phyloP scores from a whole-genome alignment of 805 yeast genomes.

The Wickerhamiella alocasiicola region DNA sequence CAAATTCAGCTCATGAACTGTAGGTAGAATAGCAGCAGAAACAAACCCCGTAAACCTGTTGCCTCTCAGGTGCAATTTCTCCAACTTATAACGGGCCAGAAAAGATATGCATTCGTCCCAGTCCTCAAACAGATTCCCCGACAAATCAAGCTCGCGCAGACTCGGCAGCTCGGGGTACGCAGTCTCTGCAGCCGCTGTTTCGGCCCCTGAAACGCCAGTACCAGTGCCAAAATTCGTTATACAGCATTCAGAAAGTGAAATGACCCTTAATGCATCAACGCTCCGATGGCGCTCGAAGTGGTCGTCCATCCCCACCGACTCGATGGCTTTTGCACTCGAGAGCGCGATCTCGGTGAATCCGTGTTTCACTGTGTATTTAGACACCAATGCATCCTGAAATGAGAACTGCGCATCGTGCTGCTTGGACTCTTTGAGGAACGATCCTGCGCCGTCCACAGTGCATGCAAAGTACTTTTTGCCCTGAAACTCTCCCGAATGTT shows the following conservation, averaged over 20 bases:
- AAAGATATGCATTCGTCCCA: constrained; percentile 32
- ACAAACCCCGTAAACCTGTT: constrained; percentile 23
- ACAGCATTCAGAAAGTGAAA: constrained; percentile 38
- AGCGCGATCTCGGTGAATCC: constrained; percentile 26
- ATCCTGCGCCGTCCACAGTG: constrained; percentile 37
- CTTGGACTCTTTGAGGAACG: constrained; percentile 44
- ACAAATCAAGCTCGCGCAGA: constrained; percentile 38
- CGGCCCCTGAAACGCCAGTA: too few species aligned
- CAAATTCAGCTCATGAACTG: constrained; percentile 26
- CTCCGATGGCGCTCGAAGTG: constrained; percentile 38
- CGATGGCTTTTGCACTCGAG: constrained; percentile 47
- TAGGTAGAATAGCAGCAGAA: constrained; percentile 18
- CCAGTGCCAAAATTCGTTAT: constrained; percentile 21
- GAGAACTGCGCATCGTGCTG: constrained; percentile 23
- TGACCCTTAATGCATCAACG: constrained; percentile 33
- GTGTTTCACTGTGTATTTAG: constrained; percentile 34
- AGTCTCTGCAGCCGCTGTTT: too few species aligned
- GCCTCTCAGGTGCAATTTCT: constrained; percentile 36
- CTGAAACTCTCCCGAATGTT: constrained; percentile 49
- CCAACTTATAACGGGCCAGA: constrained; percentile 18
- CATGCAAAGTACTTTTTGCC: constrained; percentile 44
- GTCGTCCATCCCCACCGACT: constrained; percentile 54
- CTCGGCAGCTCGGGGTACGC: background rate
- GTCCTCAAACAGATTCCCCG: constrained; percentile 43
- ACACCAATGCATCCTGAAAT: constrained; percentile 35